Base-by-base conservation (phyloP, 2,329 filamentous ascomycete species). In the Claviceps pusilla region DNA sequence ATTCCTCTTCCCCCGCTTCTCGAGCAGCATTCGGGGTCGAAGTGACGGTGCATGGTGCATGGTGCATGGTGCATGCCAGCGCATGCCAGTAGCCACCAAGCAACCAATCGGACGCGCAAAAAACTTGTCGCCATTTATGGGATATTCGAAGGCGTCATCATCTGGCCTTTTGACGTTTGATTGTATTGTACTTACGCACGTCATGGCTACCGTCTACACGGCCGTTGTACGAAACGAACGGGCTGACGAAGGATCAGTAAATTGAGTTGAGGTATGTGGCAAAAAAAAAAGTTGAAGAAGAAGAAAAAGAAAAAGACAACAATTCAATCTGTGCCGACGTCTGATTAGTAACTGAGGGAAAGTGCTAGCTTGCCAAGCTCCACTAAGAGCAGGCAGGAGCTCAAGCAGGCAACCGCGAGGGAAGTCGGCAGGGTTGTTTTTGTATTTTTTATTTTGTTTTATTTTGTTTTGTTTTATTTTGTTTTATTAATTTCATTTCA, bases 1-100 rank as follows among this genome's bases (percentile, higher is more conserved):
- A 2, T 28, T 11, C 4, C 4, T 56, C 51, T 52, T 58, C 11
- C 56, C 58, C 50, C 56, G 52, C 55, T 54, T 52, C 50, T 53
- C 43, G 35, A 51, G 33, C 24, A 54, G 19, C 12, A 16, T 24
- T 24, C 29, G 9, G 3, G 12, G 42, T 37, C 35, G 42, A n/a
- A 45, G 42, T n/a, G 19, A 19, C 19, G 19, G 19, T 19, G 19
- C 1, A 19, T 19, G 19, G 19, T 19, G 19, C 19, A 19, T 19
- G 19, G 19, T 19, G 19, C 9, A 45, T 11, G 43, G 43, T 28
- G 43, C 11, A 19, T 11, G 24, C 43, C 43, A 29, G 7, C 43
- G 19, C 12, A 10, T 10, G 28, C 24, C 43, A 10, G 19, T 19
- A 19, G 19, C 19, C 19, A 19, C 19, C 11, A 33, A 48, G 9